Evolutionary conservation across 306 rosid species (phyloP).

Genomic region (Lablab purpureus): DNA sequence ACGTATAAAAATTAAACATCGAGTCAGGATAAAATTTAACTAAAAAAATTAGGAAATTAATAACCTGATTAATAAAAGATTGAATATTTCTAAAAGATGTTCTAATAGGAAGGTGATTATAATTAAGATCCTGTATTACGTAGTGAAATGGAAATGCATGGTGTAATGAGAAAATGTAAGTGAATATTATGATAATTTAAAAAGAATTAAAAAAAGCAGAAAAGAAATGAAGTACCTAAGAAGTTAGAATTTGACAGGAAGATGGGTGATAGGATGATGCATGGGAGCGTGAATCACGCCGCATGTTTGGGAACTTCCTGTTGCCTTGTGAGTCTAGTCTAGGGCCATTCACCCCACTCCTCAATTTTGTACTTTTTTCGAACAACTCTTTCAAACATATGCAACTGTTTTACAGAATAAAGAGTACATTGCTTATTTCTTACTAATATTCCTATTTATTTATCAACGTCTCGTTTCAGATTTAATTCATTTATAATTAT

Average conservation of each 20-base stretch:
- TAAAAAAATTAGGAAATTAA: background rate
- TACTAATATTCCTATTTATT: background rate
- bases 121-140: too few species aligned
- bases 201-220: background rate
- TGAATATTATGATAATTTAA: background rate
- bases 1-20: too few species aligned
- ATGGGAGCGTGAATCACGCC: slow-evolving; percentile 36
- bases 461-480: background rate
- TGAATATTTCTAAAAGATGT: background rate
- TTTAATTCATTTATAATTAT: background rate
- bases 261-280: too few species aligned
- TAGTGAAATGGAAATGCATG: too few species aligned
- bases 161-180: too few species aligned
- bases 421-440: background rate
- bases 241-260: background rate
- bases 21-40: too few species aligned
- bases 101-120: too few species aligned
- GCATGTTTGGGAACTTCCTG: background rate
- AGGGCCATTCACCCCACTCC: too few species aligned
- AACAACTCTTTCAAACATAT: background rate
- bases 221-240: background rate
- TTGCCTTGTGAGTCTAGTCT: too few species aligned
- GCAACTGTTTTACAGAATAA: background rate
- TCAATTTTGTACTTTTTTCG: too few species aligned
- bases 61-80: background rate